Percentiles rank a stretch among this genome's conserved stretches.
Evolutionary conservation across 2,329 filamentous ascomycete species (phyloP).

Genomic region (Botrytis elliptica): DNA sequence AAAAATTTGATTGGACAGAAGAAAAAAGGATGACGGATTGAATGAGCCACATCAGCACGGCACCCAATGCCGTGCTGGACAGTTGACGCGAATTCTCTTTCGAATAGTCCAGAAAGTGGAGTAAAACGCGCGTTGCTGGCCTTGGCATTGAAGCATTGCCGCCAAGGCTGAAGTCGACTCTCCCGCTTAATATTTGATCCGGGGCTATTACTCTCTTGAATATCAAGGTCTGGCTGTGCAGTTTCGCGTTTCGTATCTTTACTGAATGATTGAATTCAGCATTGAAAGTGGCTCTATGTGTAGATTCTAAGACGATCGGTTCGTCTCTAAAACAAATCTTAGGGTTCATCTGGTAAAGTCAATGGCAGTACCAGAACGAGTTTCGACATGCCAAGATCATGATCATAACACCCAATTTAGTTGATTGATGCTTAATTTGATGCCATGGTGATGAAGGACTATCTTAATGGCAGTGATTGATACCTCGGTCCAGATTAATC

Average conservation of each 20-base stretch:
- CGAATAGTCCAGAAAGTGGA: neutral
- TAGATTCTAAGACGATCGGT: neutral
- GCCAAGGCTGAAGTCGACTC: neutral
- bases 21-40: neutral
- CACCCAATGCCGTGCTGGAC: neutral
- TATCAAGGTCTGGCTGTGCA: neutral
- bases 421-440: neutral
- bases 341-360: neutral
- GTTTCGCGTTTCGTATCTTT: neutral
- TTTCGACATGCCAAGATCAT: neutral
- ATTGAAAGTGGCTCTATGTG: neutral
- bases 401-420: neutral
- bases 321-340: neutral
- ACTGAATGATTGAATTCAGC: no score
- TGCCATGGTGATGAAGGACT: neutral
- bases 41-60: neutral
- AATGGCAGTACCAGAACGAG: neutral
- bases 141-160: neutral
- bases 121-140: slow-evolving; percentile 4
- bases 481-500: neutral
- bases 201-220: neutral
- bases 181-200: neutral
- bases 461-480: neutral
- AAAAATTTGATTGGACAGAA: neutral
- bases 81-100: neutral